Evolutionary conservation across 1,284 basidiomycete genomes (phyloP).

Genomic region (Erythrobasidium hasegawianum): DNA sequence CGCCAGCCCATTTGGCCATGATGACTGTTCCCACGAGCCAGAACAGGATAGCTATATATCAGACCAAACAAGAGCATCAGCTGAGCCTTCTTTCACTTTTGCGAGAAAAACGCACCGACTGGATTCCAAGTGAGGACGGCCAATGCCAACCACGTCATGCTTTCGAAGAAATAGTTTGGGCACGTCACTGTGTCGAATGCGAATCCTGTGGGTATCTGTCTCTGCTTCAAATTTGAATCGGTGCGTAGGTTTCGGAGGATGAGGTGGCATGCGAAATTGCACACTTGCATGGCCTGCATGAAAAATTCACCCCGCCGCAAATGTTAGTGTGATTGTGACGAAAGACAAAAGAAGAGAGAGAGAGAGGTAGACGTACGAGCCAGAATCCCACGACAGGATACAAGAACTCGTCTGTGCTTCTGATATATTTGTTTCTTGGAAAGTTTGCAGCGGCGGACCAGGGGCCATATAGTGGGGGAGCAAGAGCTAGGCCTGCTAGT

Average conservation of each 20-base stretch:
- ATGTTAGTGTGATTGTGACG: too few species aligned
- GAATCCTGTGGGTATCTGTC: slow-evolving; percentile 77
- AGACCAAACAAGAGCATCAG: too few species aligned
- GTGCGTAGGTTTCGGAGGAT: slow-evolving; percentile 72
- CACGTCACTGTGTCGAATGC: slow-evolving; percentile 80
- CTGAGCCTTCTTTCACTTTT: too few species aligned
- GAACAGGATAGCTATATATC: slow-evolving; percentile 72
- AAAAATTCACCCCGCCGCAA: not conserved
- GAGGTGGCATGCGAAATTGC: slow-evolving; percentile 78
- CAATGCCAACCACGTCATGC: slow-evolving; percentile 69
- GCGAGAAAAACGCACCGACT: slow-evolving; percentile 66
- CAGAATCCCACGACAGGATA: slow-evolving; percentile 65
- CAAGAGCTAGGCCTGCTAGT: slow-evolving; percentile 71
- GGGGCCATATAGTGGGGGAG: slow-evolving; percentile 73
- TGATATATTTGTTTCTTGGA: slow-evolving; percentile 50
- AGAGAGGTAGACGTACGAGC: slow-evolving; percentile 59
- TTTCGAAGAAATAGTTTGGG: slow-evolving; percentile 96
- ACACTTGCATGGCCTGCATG: slow-evolving; percentile 75
- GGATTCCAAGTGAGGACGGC: slow-evolving; percentile 73
- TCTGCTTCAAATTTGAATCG: slow-evolving; percentile 70
- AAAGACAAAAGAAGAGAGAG: not conserved
- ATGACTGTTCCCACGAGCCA: slow-evolving; percentile 62
- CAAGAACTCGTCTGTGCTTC: slow-evolving; percentile 67
- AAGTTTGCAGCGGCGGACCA: slow-evolving; percentile 58
- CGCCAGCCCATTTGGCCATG: slow-evolving; percentile 85